Conservation (phyloP, 192 early-diverging fungal genomes). For the Rhizophagus prolifer region DNA sequence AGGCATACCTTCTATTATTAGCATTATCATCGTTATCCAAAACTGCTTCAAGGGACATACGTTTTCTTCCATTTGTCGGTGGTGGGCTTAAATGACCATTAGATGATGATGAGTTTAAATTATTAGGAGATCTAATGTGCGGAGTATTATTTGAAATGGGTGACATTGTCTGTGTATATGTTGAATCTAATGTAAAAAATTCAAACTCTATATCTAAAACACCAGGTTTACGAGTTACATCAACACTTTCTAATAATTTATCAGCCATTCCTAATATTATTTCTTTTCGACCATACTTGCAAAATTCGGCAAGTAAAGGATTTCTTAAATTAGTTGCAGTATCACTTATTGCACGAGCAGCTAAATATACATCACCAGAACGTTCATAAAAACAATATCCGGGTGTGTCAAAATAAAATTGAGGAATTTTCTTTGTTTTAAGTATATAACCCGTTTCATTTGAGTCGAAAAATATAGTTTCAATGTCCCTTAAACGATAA, state of each 20-base stretch:
- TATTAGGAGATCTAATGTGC: not conserved
- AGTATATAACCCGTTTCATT: not conserved
- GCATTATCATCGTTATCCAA: slow-evolving; percentile 30
- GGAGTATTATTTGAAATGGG: not conserved
- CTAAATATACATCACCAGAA: slow-evolving; percentile 36
- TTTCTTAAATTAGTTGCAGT: slow-evolving; percentile 31
- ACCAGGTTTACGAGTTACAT: not conserved
- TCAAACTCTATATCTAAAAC: slow-evolving; percentile 10
- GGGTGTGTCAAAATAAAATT: slow-evolving; percentile 27
- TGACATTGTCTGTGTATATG: slow-evolving; percentile 31
- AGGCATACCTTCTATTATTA: slow-evolving; percentile 26
- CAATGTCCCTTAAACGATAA: slow-evolving; percentile 31
- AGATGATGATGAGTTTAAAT: no score
- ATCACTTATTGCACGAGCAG: slow-evolving; percentile 32
- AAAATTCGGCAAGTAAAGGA: slow-evolving; percentile 34
- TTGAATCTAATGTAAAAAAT: slow-evolving; percentile 4
- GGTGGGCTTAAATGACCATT: not conserved
- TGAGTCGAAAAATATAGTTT: slow-evolving; percentile 29
- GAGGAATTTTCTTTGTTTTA: slow-evolving; percentile 28
- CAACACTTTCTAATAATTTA: slow-evolving; percentile 26
- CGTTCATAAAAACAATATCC: slow-evolving; percentile 32
- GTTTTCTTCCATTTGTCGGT: slow-evolving; percentile 12
- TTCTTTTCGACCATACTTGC: slow-evolving; percentile 32
- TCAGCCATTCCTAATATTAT: slow-evolving; percentile 30
- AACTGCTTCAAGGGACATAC: slow-evolving; percentile 40